These are phyloP conservation scores for Fusarium buharicum DNA, from an alignment of 2,329 filamentous ascomycete species.

Conservation along the genomic window DNA sequence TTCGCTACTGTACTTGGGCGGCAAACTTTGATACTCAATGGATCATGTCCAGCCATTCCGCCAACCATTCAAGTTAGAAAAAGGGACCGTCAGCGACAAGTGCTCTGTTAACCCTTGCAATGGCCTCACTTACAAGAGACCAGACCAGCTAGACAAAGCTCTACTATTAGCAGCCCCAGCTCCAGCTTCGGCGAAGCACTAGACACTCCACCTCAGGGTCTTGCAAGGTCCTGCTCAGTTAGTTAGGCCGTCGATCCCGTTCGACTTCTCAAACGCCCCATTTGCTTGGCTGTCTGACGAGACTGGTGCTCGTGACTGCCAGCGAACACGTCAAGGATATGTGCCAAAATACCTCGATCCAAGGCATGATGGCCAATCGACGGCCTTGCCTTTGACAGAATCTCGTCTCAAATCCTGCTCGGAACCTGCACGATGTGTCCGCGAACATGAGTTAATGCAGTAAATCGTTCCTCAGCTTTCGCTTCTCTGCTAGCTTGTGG, in stretches of 20 bases:
- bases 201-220: constrained; percentile 28
- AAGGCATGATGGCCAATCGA: constrained; percentile 36
- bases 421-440: constrained; percentile 42
- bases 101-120: constrained; percentile 25
- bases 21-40: constrained; percentile 31
- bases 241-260: constrained; percentile 38
- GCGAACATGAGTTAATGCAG: constrained; percentile 37
- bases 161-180: no score
- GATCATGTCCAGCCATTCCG: constrained; percentile 33
- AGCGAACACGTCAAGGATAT: constrained; percentile 46
- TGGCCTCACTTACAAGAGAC: constrained; percentile 32
- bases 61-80: constrained; percentile 22
- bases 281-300: constrained; percentile 38
- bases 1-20: constrained; percentile 22
- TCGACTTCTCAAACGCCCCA: constrained; percentile 29
- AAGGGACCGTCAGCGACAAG: constrained; percentile 23
- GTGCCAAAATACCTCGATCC: constrained; percentile 28
- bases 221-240: constrained; percentile 31
- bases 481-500: constrained; percentile 22
- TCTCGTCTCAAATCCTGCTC: constrained; percentile 37
- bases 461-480: constrained; percentile 35
- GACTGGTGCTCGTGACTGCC: constrained; percentile 46
- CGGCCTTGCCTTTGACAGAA: constrained; percentile 7
- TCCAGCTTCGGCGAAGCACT: constrained; percentile 27
- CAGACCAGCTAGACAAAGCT: neutral